Evolutionary conservation across 768 basidiomycete genomes (phyloP).

Genomic region (Boletus coccyginus): DNA sequence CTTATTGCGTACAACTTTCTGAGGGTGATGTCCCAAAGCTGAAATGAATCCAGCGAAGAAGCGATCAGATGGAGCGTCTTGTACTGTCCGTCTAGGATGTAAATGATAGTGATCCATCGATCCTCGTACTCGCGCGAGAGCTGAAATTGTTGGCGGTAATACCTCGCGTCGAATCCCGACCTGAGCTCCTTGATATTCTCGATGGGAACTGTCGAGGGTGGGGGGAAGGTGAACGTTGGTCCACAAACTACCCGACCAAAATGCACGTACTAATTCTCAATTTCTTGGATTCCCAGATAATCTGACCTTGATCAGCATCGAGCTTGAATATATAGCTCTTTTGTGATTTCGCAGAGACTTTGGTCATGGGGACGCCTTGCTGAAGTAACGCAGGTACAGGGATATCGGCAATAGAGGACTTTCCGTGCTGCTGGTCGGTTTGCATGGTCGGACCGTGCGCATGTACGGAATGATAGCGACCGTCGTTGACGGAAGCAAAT

Average conservation of each 20-base stretch:
- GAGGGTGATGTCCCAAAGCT: constrained; percentile 64
- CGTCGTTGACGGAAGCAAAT: neutral
- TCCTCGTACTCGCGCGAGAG: constrained; percentile 58
- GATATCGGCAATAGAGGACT: constrained; percentile 33
- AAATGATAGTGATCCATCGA: constrained; percentile 84
- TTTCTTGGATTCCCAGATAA: constrained; percentile 75
- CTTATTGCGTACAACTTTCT: constrained; percentile 62
- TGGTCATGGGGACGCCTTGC: constrained; percentile 72
- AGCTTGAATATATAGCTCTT: constrained; percentile 69
- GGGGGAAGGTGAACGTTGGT: neutral
- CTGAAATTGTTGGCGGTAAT: constrained; percentile 70
- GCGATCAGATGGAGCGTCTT: constrained; percentile 88
- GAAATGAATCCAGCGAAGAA: constrained; percentile 56
- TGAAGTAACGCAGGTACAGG: constrained; percentile 57
- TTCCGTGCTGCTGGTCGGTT: neutral
- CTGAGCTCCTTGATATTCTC: constrained; percentile 88
- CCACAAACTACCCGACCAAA: neutral
- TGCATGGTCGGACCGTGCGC: constrained; percentile 6
- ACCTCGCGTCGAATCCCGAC: constrained; percentile 62
- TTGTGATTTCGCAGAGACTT: constrained; percentile 76
- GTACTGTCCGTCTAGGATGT: constrained; percentile 71
- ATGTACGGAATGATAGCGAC: neutral
- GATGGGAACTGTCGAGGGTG: constrained; percentile 60
- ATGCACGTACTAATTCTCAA: constrained; percentile 55
- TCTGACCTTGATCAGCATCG: constrained; percentile 78